A percentile compares a stretch with the other conserved stretches of the same genome.
Evolutionary conservation across 495 filamentous ascomycete species (phyloP).

Genomic region (Aspergillus ellipticus): DNA sequence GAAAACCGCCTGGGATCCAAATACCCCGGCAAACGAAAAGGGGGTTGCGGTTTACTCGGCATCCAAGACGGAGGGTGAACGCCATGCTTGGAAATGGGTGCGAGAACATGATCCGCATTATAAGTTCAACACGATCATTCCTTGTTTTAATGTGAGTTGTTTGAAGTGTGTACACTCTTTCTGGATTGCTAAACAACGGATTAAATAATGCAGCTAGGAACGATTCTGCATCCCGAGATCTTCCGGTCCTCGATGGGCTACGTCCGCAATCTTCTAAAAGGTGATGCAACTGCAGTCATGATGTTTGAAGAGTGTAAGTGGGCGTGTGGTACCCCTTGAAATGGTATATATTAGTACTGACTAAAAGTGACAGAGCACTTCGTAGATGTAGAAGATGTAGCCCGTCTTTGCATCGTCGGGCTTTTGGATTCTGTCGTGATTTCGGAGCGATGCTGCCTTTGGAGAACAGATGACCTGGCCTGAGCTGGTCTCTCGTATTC

Average conservation of each 20-base stretch:
- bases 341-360: not conserved
- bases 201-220: conserved; percentile 24
- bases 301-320: no score
- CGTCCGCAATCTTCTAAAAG: conserved; percentile 21
- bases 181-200: not conserved
- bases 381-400: conserved; percentile 49
- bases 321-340: no score
- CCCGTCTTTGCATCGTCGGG: conserved; percentile 43
- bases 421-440: conserved; percentile 38
- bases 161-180: not conserved
- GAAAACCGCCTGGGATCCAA: conserved; percentile 34
- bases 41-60: conserved; percentile 48
- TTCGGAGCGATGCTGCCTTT: no score
- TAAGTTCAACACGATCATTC: conserved; percentile 49
- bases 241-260: conserved; percentile 20
- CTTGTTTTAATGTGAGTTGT: conserved; percentile 21
- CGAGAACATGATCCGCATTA: conserved; percentile 46
- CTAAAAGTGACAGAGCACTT: conserved; percentile 28
- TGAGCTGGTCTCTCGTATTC: no score
- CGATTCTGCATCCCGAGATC: conserved; percentile 25
- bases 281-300: conserved; percentile 14
- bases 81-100: conserved; percentile 49
- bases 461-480: no score
- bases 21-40: conserved; percentile 6
- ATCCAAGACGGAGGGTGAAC: conserved; percentile 54